Evolutionary conservation across 2,329 filamentous ascomycete genomes (phyloP).

Genomic region (Fusarium multiceps): DNA sequence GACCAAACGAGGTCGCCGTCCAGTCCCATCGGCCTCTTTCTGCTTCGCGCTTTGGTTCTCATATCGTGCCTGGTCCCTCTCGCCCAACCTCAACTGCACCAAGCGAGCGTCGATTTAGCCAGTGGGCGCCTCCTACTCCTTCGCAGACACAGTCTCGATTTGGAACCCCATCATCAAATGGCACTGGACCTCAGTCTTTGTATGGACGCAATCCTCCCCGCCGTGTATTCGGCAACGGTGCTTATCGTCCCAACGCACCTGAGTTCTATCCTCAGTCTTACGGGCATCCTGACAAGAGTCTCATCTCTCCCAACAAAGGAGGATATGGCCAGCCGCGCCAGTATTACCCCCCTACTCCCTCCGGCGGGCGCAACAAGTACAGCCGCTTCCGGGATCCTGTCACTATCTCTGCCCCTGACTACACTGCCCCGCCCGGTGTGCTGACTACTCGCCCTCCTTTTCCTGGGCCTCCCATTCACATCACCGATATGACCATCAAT

Average conservation of each 20-base stretch:
- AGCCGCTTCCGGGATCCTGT: constrained; percentile 47
- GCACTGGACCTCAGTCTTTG: constrained; percentile 8
- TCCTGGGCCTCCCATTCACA: constrained; percentile 49
- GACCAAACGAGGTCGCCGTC: constrained; percentile 25
- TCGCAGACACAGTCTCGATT: constrained; percentile 35
- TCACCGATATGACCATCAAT: constrained; percentile 50
- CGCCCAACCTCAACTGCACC: constrained; percentile 45
- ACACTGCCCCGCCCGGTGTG: constrained; percentile 16
- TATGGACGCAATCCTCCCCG: constrained; percentile 44
- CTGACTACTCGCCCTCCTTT: constrained; percentile 36
- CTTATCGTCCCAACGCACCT: constrained; percentile 50
- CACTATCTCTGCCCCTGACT: constrained; percentile 34
- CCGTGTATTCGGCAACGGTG: constrained; percentile 46
- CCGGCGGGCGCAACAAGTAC: constrained; percentile 45
- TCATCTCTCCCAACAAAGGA: constrained; percentile 26
- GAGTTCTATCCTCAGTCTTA: constrained; percentile 50
- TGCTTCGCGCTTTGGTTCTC: constrained; percentile 49
- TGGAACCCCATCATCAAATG: constrained; percentile 23
- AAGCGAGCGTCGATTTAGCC: constrained; percentile 41
- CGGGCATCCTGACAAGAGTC: constrained; percentile 35
- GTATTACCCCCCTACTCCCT: constrained; percentile 49
- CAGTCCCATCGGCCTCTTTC: constrained; percentile 41
- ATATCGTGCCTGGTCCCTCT: constrained; percentile 46
- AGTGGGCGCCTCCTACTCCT: constrained; percentile 40
- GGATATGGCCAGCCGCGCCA: constrained; percentile 41